Base-by-base conservation (phyloP, 495 filamentous ascomycete genomes). In the Thozetella sp. region DNA sequence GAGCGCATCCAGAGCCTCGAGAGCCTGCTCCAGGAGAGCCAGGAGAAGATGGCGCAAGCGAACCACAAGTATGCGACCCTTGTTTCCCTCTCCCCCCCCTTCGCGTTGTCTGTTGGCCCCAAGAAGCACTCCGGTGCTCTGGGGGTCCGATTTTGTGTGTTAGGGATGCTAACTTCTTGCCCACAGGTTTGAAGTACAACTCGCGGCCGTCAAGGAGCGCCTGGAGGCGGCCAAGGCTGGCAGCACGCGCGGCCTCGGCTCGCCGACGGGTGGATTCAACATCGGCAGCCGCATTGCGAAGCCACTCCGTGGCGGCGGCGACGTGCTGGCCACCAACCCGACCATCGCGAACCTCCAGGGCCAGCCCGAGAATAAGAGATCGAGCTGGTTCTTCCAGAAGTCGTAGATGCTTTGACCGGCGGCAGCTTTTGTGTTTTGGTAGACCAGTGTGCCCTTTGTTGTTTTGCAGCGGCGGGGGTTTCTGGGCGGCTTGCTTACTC, bases 171-270 rank as follows among this genome's bases (percentile, higher is more conserved):
- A 60, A 61, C n/a, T 0, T 25, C 52, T 20, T 48, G 45, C 34
- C 11, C 43, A 51, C 71, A 96, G 95, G 74, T 99, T 99, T 81
- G 95, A 99, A 81, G 87, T 90, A 17, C 95, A 99, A 78, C 90
- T 99, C 71, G 90, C 93, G 3, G 93, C 93, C 57, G 95, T 99
- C 72, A 98, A 97, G 79, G 95, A 98, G 76, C 90, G 95, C 62
- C 88, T 98, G 57, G 95, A 98, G 75, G 93, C 93, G 54, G 95
- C 93, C 65, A 99, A 97, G 76, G 83, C 87, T 54, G 93, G 93
- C 63, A 91, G 87, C 56, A 94, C 93, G 13, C 89, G 92, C 59
- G 90, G 90, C 53, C 82, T 97, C 26, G 84, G 87, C 57, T 83
- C 86, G 46, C 73, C 83, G 13, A 82, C 87, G 51, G 83, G 83